Conservation (phyloP, 805 yeast genomes). For the Metschnikowia reukaufii region DNA sequence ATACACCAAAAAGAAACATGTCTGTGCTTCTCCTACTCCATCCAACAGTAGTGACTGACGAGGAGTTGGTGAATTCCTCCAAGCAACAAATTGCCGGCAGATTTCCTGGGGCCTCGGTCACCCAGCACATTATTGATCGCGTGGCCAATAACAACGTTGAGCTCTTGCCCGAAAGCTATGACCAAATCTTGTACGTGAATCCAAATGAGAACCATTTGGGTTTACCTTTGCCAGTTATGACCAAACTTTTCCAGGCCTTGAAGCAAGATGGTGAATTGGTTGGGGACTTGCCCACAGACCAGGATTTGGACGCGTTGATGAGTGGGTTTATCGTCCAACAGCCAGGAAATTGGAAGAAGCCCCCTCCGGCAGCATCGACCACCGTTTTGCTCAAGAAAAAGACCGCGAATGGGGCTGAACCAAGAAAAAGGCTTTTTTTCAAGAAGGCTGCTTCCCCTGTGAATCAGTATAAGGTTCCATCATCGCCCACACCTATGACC, state of each 20-base stretch:
- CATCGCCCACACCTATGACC: constrained; percentile 35
- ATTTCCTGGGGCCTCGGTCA: constrained; percentile 29
- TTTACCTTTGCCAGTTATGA: constrained; percentile 47
- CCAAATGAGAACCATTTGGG: constrained; percentile 49
- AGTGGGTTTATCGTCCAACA: constrained; percentile 57
- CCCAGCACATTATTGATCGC: constrained; percentile 59
- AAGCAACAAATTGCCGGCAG: constrained; percentile 33
- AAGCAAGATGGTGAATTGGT: constrained; percentile 45
- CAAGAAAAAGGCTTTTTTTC: constrained; percentile 23
- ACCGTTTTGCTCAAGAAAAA: constrained; percentile 36
- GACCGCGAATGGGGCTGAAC: constrained; percentile 1
- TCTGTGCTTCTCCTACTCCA: constrained; percentile 53
- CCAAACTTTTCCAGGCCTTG: constrained; percentile 40
- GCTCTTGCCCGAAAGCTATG: constrained; percentile 38
- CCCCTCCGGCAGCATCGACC: constrained; percentile 34
- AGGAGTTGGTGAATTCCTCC: constrained; percentile 41
- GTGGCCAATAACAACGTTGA: constrained; percentile 49
- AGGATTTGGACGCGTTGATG: constrained; percentile 60
- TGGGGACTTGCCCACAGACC: constrained; percentile 55
- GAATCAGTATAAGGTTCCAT: background rate
- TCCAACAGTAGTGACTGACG: constrained; percentile 65
- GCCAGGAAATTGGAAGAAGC: constrained; percentile 54
- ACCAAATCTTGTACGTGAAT: constrained; percentile 52
- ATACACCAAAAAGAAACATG: constrained; percentile 6
- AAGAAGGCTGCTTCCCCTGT: constrained; percentile 11